Conservation (phyloP, 140 eudicot genomes). For the Ambrosia hybrid region DNA sequence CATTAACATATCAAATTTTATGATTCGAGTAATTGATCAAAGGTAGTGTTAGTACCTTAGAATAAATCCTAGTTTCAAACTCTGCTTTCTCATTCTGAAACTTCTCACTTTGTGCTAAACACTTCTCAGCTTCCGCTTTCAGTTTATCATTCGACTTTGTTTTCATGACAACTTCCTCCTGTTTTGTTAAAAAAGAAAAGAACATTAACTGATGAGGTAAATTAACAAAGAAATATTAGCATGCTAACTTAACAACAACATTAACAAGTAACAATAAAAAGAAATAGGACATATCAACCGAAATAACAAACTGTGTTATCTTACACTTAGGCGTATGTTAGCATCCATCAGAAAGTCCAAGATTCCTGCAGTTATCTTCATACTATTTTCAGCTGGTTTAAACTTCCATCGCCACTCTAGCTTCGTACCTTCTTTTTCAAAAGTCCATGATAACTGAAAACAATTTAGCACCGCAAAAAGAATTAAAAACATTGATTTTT, state of each 20-base stretch:
- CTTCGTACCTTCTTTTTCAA: slow-evolving; percentile 83
- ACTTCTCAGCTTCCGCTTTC: slow-evolving; percentile 83
- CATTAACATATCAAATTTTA: background rate
- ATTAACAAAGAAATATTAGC: background rate
- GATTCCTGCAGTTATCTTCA: slow-evolving; percentile 60
- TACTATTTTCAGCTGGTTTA: slow-evolving; percentile 62
- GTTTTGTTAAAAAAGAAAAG: slow-evolving; percentile 8
- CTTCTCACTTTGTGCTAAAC: slow-evolving; percentile 76
- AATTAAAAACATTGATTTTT: background rate
- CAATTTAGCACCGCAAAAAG: background rate
- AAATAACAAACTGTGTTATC: slow-evolving; percentile 11
- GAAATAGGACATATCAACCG: background rate
- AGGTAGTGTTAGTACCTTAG: slow-evolving; percentile 54
- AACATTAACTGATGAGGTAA: background rate
- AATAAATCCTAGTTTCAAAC: slow-evolving; percentile 75
- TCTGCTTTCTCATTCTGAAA: slow-evolving; percentile 74
- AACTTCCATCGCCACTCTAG: slow-evolving; percentile 98
- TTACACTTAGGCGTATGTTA: slow-evolving; percentile 76
- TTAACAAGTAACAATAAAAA: background rate
- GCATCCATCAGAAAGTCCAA: slow-evolving; percentile 90
- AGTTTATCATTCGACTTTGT: slow-evolving; percentile 62
- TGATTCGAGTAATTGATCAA: background rate
- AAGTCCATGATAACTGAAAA: slow-evolving; percentile 84
- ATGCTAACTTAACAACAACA: background rate
- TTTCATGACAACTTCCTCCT: slow-evolving; percentile 91